phyloP scores from a whole-genome alignment of 177 flowering plant species.

The Telopea speciosissima region DNA sequence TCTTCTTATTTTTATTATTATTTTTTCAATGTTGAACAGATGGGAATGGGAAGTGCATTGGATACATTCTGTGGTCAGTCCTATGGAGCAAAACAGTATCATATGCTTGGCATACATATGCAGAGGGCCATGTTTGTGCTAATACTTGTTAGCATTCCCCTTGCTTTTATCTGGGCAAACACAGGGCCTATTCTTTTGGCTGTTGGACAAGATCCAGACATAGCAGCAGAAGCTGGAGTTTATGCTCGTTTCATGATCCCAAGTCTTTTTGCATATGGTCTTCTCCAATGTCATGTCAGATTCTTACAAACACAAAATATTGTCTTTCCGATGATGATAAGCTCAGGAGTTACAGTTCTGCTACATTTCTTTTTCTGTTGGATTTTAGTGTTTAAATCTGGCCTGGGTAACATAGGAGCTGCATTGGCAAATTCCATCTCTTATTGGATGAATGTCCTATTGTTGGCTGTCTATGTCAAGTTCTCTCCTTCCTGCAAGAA shows the following conservation, averaged over 20 bases:
- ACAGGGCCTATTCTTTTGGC: slow-evolving; percentile 31
- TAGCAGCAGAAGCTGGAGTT: slow-evolving; percentile 38
- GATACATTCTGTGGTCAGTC: slow-evolving; percentile 50
- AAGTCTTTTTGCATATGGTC: slow-evolving; percentile 38
- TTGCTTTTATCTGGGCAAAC: slow-evolving; percentile 47
- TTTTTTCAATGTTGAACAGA: slow-evolving; percentile 13
- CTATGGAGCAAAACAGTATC: slow-evolving; percentile 43
- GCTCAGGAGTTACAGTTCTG: slow-evolving; percentile 41
- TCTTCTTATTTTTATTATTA: not conserved
- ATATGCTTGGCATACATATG: slow-evolving; percentile 33
- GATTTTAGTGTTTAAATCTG: slow-evolving; percentile 43
- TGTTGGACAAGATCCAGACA: slow-evolving; percentile 40
- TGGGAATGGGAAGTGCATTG: slow-evolving; percentile 41
- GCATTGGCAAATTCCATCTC: slow-evolving; percentile 55
- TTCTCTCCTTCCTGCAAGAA: slow-evolving; percentile 39
- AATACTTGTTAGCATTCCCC: slow-evolving; percentile 33
- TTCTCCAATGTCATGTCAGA: slow-evolving; percentile 43
- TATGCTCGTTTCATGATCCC: slow-evolving; percentile 54
- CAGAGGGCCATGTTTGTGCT: slow-evolving; percentile 58
- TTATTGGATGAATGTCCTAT: slow-evolving; percentile 44
- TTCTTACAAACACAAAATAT: slow-evolving; percentile 53
- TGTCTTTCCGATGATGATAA: slow-evolving; percentile 53
- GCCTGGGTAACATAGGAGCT: slow-evolving; percentile 51
- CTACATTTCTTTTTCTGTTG: slow-evolving; percentile 44
- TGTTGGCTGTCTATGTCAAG: slow-evolving; percentile 39